Conservation (phyloP, 1,284 basidiomycete genomes). For the Ganoderma sinense region DNA sequence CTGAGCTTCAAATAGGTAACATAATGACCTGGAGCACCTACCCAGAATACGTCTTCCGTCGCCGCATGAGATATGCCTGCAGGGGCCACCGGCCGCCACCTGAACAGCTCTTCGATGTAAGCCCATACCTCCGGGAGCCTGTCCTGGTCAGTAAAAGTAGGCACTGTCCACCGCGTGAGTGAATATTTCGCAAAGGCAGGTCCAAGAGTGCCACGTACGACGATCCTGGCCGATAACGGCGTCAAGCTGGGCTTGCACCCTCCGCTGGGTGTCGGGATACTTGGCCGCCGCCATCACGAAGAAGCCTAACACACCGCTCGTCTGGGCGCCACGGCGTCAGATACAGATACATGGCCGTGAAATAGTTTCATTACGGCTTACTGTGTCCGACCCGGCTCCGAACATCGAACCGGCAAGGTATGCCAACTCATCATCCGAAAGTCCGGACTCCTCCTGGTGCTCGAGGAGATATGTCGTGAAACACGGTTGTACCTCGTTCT, state of each 20-base stretch:
- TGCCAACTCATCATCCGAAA: constrained; percentile 61
- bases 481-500: constrained; percentile 49
- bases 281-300: constrained; percentile 69
- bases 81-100: constrained; percentile 70
- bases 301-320: constrained; percentile 62
- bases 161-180: constrained; percentile 43
- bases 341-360: not conserved
- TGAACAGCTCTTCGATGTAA: constrained; percentile 65
- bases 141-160: constrained; percentile 58
- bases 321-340: constrained; percentile 38
- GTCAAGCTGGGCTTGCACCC: constrained; percentile 70
- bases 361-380: constrained; percentile 19
- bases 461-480: constrained; percentile 67
- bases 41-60: constrained; percentile 67
- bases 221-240: constrained; percentile 60
- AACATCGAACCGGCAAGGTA: constrained; percentile 71
- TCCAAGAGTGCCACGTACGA: constrained; percentile 41
- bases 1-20: not conserved
- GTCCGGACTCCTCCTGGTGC: constrained; percentile 53
- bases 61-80: constrained; percentile 63
- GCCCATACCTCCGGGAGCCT: constrained; percentile 63
- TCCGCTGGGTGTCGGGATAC: constrained; percentile 60
- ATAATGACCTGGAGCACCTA: constrained; percentile 33
- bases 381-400: constrained; percentile 72
- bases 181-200: no score